Percentiles rank a stretch among this genome's conserved stretches.
Conservation (phyloP, 495 filamentous ascomycete species). For the Daldinia loculata region DNA sequence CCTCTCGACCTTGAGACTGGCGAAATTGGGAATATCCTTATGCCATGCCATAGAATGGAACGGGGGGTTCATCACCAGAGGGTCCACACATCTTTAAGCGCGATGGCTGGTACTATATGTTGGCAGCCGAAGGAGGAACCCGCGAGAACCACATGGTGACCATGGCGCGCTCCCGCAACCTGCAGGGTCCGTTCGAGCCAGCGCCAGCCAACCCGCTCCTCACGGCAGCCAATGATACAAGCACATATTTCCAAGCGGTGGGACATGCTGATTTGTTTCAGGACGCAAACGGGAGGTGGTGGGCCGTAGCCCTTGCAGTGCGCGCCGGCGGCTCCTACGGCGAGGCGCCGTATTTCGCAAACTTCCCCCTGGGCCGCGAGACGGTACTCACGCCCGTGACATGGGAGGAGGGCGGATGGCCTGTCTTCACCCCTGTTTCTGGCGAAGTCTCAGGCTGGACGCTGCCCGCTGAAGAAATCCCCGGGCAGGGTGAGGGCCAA, state of each 20-base stretch:
- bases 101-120: background rate
- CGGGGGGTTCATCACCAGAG: background rate
- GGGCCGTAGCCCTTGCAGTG: background rate
- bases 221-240: background rate
- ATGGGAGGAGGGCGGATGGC: background rate
- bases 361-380: slow-evolving; percentile 39
- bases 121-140: background rate
- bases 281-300: background rate
- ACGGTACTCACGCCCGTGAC: slow-evolving; percentile 34
- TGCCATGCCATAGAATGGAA: background rate
- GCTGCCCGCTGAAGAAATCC: background rate
- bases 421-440: background rate
- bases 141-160: background rate
- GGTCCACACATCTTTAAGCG: background rate
- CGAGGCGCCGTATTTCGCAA: slow-evolving; percentile 7
- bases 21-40: background rate
- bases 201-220: background rate
- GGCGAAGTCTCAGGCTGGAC: no score
- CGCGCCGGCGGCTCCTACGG: background rate
- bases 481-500: background rate
- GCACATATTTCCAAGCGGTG: background rate
- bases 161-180: background rate
- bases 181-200: background rate
- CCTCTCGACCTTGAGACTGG: background rate
- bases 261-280: background rate